Conservation (phyloP, 805 yeast genomes). For the Candida chilensis region DNA sequence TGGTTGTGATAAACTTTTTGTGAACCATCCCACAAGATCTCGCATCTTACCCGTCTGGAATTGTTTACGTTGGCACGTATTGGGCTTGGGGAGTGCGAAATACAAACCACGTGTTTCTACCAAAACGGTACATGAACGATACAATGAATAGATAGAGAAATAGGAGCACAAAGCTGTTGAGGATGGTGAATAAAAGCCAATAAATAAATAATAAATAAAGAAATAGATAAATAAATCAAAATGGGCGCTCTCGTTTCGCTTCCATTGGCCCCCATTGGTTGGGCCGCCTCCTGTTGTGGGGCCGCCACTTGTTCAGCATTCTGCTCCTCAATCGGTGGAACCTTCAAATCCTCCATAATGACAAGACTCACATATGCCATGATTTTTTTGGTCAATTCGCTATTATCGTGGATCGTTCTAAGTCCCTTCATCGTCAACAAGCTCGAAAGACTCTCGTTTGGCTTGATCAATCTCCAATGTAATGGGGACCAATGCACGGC, state of each 20-base stretch:
- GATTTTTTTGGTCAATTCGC: slow-evolving; percentile 65
- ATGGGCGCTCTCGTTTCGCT: slow-evolving; percentile 70
- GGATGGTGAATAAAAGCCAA: no score
- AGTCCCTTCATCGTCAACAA: slow-evolving; percentile 70
- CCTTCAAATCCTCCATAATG: slow-evolving; percentile 65
- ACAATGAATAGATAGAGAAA: no score
- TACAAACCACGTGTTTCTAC: no score
- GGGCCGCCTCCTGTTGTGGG: slow-evolving; percentile 70
- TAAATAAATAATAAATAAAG: no score
- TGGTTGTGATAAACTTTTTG: no score
- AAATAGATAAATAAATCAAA: no score
- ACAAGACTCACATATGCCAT: slow-evolving; percentile 85
- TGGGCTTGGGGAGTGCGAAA: no score
- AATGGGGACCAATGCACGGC: slow-evolving; percentile 78
- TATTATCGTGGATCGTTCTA: slow-evolving; percentile 87
- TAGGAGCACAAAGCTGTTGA: no score
- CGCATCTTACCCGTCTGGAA: no score
- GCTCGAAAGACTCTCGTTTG: slow-evolving; percentile 64
- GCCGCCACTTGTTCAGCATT: slow-evolving; percentile 71
- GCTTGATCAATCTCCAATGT: slow-evolving; percentile 64
- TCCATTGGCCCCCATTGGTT: slow-evolving; percentile 56
- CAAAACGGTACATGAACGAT: no score
- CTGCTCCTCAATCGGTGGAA: slow-evolving; percentile 40
- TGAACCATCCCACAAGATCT: no score
- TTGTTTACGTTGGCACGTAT: no score